Evolutionary conservation across 768 basidiomycete genomes (phyloP).

Genomic region (Tricholoma hemisulphureum): DNA sequence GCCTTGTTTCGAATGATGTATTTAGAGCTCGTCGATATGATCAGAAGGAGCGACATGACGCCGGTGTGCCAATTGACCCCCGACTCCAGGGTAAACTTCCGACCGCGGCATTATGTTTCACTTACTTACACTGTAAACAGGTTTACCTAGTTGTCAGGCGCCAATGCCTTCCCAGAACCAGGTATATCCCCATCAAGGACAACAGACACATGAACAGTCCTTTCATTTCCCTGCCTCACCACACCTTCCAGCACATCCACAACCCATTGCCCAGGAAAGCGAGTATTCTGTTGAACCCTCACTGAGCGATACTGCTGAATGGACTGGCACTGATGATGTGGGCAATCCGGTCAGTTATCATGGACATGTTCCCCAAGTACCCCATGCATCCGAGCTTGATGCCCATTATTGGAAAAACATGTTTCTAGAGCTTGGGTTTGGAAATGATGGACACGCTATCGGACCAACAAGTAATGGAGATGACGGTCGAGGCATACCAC

Average conservation of each 20-base stretch:
- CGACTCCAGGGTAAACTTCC: slow-evolving; percentile 48
- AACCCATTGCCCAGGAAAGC: slow-evolving; percentile 17
- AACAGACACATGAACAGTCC: slow-evolving; percentile 33
- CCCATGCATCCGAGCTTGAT: slow-evolving; percentile 57
- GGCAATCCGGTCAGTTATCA: slow-evolving; percentile 25
- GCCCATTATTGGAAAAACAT: slow-evolving; percentile 72
- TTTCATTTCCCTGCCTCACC: slow-evolving; percentile 45
- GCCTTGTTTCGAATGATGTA: slow-evolving; percentile 62
- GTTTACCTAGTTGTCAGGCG: slow-evolving; percentile 21
- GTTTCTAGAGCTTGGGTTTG: slow-evolving; percentile 72
- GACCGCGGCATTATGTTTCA: slow-evolving; percentile 1
- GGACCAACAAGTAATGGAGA: slow-evolving; percentile 15
- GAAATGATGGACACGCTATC: slow-evolving; percentile 39
- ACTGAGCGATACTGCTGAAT: slow-evolving; percentile 7
- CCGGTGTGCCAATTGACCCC: slow-evolving; percentile 50
- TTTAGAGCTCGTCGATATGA: slow-evolving; percentile 50
- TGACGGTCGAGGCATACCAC: slow-evolving; percentile 21
- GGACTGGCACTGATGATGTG: neutral
- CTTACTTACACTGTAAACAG: slow-evolving; percentile 17
- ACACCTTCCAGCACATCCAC: slow-evolving; percentile 32
- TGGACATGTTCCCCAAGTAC: slow-evolving; percentile 35
- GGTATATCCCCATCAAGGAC: slow-evolving; percentile 35
- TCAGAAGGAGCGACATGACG: slow-evolving; percentile 36
- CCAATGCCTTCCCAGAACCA: slow-evolving; percentile 30
- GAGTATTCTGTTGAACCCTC: slow-evolving; percentile 16